These are phyloP conservation scores for Oryza meridionalis DNA, from an alignment of 176 grass and related monocot species.

Conservation along the genomic window DNA sequence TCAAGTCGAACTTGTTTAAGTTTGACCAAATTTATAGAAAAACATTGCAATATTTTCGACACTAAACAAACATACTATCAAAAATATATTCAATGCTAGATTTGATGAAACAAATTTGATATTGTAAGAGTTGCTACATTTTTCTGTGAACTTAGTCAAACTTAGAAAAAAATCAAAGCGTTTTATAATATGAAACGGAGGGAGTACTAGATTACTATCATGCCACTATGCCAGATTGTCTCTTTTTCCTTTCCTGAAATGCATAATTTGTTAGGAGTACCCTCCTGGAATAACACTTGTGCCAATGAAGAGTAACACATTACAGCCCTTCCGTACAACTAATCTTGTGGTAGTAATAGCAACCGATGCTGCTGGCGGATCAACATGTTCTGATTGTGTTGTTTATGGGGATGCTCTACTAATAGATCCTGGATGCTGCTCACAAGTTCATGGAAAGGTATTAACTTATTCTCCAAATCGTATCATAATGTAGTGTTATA, in stretches of 20 bases:
- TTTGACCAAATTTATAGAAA: no score
- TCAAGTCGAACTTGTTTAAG: no score
- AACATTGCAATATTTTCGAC: no score
- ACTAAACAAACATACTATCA: no score
- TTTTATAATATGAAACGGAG: no score
- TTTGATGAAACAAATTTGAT: no score
- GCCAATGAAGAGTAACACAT: constrained; percentile 93
- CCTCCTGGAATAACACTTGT: constrained; percentile 88
- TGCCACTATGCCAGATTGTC: not conserved
- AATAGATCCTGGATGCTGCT: constrained; percentile 90
- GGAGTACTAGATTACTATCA: not conserved
- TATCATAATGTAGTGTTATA: no score
- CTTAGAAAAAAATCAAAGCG: no score
- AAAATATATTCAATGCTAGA: no score
- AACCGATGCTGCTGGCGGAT: constrained; percentile 30
- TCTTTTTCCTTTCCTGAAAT: constrained; percentile 2
- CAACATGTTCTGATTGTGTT: constrained; percentile 41
- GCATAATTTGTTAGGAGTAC: constrained; percentile 66
- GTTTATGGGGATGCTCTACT: constrained; percentile 67
- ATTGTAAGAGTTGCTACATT: no score
- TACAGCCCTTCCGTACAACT: constrained; percentile 79
- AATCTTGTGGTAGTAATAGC: constrained; percentile 75
- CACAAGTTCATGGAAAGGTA: constrained; percentile 73
- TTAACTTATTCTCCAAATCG: constrained; percentile 24
- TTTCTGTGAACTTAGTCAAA: no score